Evolutionary conservation across 73 alveolate species (phyloP).

Genomic region (Paramecium primaurelia): DNA sequence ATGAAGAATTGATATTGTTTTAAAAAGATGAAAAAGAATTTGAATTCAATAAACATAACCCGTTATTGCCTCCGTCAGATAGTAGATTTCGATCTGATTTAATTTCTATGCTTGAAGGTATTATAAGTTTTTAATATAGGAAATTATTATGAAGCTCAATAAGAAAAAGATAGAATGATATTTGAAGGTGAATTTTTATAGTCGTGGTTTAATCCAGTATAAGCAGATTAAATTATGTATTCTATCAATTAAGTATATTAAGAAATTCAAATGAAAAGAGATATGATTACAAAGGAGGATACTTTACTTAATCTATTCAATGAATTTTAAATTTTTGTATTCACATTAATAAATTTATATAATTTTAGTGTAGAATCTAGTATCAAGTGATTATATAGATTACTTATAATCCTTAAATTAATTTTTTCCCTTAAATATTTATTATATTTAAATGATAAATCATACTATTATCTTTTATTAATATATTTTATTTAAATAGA

Average conservation of each 20-base stretch:
- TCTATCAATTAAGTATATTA: not conserved
- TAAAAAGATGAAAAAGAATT: not conserved
- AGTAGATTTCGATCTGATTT: not conserved
- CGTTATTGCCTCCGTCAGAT: constrained; percentile 31
- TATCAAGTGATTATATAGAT: no score
- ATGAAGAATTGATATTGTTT: not conserved
- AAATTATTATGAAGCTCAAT: not conserved
- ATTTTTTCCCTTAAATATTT: not conserved
- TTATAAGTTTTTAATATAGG: not conserved
- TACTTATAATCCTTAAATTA: not conserved
- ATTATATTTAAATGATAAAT: no score
- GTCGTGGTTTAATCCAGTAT: not conserved
- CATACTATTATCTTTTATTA: no score
- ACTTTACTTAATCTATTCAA: not conserved
- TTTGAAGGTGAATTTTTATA: not conserved
- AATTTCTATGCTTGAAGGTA: constrained; percentile 23
- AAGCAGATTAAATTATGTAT: not conserved
- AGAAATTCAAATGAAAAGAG: not conserved
- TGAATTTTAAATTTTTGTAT: not conserved
- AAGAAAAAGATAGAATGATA: not conserved
- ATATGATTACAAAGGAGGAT: not conserved
- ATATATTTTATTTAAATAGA: no score
- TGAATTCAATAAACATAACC: not conserved
- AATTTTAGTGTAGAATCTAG: not conserved
- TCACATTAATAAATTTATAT: not conserved